Evolutionary conservation across 306 rosid species (phyloP), one percentile per base, ranked within the genome.

Genomic region (Quercus rubra): DNA sequence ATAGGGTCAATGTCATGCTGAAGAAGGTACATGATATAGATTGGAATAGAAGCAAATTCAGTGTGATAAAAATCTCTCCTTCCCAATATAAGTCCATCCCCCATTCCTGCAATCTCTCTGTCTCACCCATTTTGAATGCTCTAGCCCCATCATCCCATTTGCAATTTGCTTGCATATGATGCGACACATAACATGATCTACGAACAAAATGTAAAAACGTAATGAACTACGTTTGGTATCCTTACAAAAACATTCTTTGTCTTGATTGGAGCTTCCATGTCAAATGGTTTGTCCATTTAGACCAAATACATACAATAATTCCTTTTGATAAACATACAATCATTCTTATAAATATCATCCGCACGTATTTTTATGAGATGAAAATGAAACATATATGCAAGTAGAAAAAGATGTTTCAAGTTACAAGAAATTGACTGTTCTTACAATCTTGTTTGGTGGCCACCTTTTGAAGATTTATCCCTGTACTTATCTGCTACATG

Each of bases 131-230:
- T 61, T 61, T 61, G 68, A 31, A 61, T 61, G 19, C 31, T 13
- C 30, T 25, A 15, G 3, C 28, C 74, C 17, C 62, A 73, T 52
- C 83, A 83, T 9, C 13, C 61, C 87, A 83, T 79, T 85, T 85
- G 89, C 80, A 11, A 43, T 72, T 77, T 81, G 19, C 67, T 71
- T 71, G 41, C 41, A 52, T 66, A 31, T 57, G 5, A 77, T 38
- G 77, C 18, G 77, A 83, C 89, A 85, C 31, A 74, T 70, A 90
- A 88, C 89, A 74, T 90, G 90, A 49, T 76, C 66, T 46, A 33
- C 55, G 78, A 77, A 19, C 64, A 75, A 79, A 71, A 43, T 30
- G 63, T 19, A 31, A 66, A 31, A 66, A 49, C 15, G 59, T 4
- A 61, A 74, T 21, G 73, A 38, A 74, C 46, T 54, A 62, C 43